Evolutionary conservation across 2,329 filamentous ascomycete species (phyloP).

Genomic region (Ceratocystis lukuohia): DNA sequence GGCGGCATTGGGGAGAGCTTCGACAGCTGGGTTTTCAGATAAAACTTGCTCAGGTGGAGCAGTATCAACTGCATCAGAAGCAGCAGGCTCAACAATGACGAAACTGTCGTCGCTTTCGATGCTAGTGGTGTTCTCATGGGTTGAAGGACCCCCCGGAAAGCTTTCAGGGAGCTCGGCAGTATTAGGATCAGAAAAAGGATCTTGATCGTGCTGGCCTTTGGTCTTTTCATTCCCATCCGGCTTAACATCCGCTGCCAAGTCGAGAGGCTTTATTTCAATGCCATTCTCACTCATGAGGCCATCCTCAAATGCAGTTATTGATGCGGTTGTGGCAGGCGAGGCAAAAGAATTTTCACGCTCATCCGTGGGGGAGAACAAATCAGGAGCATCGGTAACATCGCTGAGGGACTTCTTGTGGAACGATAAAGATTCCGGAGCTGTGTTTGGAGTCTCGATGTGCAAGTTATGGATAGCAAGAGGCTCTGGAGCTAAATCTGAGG

Average conservation of each 20-base stretch:
- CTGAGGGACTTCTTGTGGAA: conserved; percentile 17
- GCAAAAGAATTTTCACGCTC: conserved; percentile 18
- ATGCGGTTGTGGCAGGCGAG: conserved; percentile 18
- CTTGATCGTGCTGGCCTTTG: neutral
- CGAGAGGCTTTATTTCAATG: conserved; percentile 14
- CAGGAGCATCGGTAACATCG: conserved; percentile 11
- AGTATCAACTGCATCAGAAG: neutral
- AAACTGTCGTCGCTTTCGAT: conserved; percentile 10
- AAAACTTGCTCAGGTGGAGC: neutral
- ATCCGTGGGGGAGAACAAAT: conserved; percentile 15
- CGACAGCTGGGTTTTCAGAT: neutral
- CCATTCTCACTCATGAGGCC: neutral
- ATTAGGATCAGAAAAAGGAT: neutral
- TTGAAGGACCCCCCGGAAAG: neutral
- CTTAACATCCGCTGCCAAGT: conserved; percentile 8
- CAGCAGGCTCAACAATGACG: neutral
- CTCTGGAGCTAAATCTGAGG: conserved; percentile 1
- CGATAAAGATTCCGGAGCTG: conserved; percentile 5
- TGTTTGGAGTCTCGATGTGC: conserved; percentile 7
- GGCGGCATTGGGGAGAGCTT: neutral
- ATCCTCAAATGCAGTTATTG: neutral
- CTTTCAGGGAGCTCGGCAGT: neutral
- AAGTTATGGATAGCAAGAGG: conserved; percentile 5
- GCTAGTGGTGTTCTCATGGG: neutral
- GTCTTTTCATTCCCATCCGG: neutral